Percentiles rank a stretch among this genome's conserved stretches.
Evolutionary conservation across 2,329 filamentous ascomycete genomes (phyloP).

Genomic region (Penicillium sp.): DNA sequence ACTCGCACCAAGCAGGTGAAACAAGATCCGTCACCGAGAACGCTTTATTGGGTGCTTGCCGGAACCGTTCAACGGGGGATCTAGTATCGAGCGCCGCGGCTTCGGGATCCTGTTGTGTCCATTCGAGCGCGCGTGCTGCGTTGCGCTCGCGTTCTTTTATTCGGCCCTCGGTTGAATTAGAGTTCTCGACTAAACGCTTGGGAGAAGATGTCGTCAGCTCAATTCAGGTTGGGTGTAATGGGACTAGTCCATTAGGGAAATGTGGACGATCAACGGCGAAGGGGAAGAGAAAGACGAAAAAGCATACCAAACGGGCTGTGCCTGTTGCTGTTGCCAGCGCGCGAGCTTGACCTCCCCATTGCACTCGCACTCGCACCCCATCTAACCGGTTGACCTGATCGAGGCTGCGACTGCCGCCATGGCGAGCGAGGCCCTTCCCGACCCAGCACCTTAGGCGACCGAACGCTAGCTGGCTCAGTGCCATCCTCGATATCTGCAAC

Average conservation of each 20-base stretch:
- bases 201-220: conserved; percentile 59
- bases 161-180: conserved; percentile 39
- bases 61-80: conserved; percentile 74
- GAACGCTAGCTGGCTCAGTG: conserved; percentile 39
- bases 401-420: conserved; percentile 21
- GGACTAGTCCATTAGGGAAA: background rate
- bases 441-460: conserved; percentile 45
- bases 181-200: conserved; percentile 62
- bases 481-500: conserved; percentile 48
- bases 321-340: conserved; percentile 27
- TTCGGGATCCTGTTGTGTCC: conserved; percentile 21
- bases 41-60: conserved; percentile 71
- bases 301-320: conserved; percentile 35
- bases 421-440: conserved; percentile 38
- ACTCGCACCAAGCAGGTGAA: conserved; percentile 90
- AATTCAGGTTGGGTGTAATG: conserved; percentile 11
- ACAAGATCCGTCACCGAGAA: conserved; percentile 86
- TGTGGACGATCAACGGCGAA: conserved; percentile 41
- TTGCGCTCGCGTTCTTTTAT: conserved; percentile 34
- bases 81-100: conserved; percentile 44
- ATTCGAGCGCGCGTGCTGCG: conserved; percentile 28
- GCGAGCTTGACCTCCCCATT: conserved; percentile 31
- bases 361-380: conserved; percentile 9
- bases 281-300: conserved; percentile 25
- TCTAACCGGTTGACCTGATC: conserved; percentile 17